Base-by-base conservation (phyloP, 164 flowering plant genomes). In the Magnolia changhungtana region DNA sequence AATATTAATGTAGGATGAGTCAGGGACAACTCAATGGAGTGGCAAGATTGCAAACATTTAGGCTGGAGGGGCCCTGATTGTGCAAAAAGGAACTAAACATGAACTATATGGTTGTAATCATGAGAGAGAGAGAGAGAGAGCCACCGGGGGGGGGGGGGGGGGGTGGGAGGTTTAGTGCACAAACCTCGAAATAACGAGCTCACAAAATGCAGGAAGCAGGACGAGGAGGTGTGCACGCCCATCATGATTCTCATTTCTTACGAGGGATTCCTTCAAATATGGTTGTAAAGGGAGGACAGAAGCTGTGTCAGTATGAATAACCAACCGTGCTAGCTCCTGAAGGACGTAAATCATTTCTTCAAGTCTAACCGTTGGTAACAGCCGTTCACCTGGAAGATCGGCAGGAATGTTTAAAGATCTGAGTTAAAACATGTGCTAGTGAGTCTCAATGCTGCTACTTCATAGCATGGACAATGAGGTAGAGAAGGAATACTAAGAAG, bases 111-210 rank as follows among this genome's bases (percentile, higher is more conserved):
- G 29, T 27, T 27, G 29, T 27, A 27, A 27, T 27, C 2, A 27
- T 27, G 29, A 27, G 29, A 27, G 29, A 27, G 29, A 27, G 29
- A 27, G 29, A 27, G 29, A 27, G 29, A 27, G 29, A 27, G 2
- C 1, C 1, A 4, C 4, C 0, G 45, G 2, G 45, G 2, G 45
- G 45, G 45, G 45, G 45, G 45, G 45, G 5, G 45, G 45, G 6
- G 45, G 45, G 37, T 4, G 37, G 49, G 29, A 13, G 71, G 29
- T 31, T 18, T 5, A 24, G 29, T 37, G 50, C 14, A 68, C 50
- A 27, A 19, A 94, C 99, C 99, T 94, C 79, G 98, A 88, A 74
- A 85, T 69, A 67, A 96, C 92, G 69, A 96, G 95, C 82, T 94
- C 98, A 75, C 96, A 93, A 4, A 96, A 83, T 70, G 97, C 82